phyloP scores from a whole-genome alignment of 1,139 yeast genomes.

The Taphrina wiesneri region DNA sequence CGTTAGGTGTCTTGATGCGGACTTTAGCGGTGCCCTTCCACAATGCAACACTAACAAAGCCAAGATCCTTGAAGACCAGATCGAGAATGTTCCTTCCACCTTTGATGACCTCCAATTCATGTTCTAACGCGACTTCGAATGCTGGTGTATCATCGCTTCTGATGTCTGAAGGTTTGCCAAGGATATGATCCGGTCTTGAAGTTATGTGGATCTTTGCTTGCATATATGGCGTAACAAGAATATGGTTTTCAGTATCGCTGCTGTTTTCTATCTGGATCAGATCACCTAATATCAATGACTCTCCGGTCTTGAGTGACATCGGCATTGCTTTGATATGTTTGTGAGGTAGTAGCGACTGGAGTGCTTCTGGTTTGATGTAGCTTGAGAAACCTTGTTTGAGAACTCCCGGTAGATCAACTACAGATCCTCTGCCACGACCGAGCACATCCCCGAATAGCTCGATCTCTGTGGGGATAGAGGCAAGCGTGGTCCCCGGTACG shows the following conservation, averaged over 20 bases:
- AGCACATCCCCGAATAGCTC: conserved; percentile 14
- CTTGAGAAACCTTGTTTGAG: conserved; percentile 16
- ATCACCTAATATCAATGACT: conserved; percentile 13
- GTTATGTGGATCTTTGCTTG: conserved; percentile 15
- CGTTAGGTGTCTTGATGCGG: conserved; percentile 18
- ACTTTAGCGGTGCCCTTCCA: conserved; percentile 17
- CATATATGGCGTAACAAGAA: conserved; percentile 10
- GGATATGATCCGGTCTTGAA: conserved; percentile 20
- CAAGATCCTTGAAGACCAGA: conserved; percentile 23
- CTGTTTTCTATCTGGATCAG: conserved; percentile 10
- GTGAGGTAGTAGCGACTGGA: conserved; percentile 16
- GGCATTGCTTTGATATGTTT: conserved; percentile 16
- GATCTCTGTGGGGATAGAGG: conserved; percentile 13
- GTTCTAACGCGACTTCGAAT: conserved; percentile 10
- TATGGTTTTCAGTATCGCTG: not conserved
- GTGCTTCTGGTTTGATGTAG: conserved; percentile 1
- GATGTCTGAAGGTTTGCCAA: not conserved
- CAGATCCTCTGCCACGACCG: conserved; percentile 14
- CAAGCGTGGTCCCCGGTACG: conserved; percentile 29
- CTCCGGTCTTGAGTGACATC: not conserved
- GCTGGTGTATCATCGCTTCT: not conserved
- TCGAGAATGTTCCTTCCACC: conserved; percentile 21
- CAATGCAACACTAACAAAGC: conserved; percentile 24
- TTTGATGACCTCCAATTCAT: not conserved
- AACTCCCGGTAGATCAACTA: conserved; percentile 29